Conservation (phyloP, 2,329 filamentous ascomycete species). For the Epichloe coenophiala region DNA sequence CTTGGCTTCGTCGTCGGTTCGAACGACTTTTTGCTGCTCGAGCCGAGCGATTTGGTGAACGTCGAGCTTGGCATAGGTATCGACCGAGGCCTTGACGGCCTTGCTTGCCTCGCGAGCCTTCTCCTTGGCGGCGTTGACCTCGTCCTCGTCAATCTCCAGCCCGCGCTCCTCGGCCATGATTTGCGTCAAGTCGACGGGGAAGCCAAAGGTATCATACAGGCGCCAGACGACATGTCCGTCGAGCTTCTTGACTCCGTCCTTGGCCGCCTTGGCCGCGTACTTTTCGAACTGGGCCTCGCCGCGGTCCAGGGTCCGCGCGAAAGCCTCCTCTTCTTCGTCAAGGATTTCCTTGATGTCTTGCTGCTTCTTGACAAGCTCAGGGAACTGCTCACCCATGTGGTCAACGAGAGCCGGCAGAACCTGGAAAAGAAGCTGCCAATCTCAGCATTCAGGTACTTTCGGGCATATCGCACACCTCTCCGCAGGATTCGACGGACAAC, state of each 20-base stretch:
- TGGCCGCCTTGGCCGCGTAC: conserved; percentile 62
- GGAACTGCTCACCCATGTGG: conserved; percentile 91
- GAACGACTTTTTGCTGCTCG: conserved; percentile 64
- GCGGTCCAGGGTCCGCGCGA: conserved; percentile 82
- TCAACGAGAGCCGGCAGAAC: conserved; percentile 83
- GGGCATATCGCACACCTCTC: conserved; percentile 81
- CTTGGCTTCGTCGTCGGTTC: conserved; percentile 76
- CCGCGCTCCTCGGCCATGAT: conserved; percentile 92
- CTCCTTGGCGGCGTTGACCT: conserved; percentile 72
- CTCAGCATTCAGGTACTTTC: conserved; percentile 89
- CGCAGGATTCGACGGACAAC: conserved; percentile 87
- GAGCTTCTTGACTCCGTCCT: conserved; percentile 54
- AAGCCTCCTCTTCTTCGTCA: conserved; percentile 88
- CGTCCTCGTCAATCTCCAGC: conserved; percentile 70
- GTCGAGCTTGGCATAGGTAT: conserved; percentile 75
- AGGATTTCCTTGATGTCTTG: conserved; percentile 84
- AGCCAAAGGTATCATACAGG: conserved; percentile 94
- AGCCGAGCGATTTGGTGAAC: conserved; percentile 86
- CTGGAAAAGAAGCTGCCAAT: conserved; percentile 91
- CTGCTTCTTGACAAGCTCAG: conserved; percentile 80
- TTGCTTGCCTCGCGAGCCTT: conserved; percentile 92
- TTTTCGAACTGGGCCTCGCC: conserved; percentile 93
- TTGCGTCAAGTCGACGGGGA: conserved; percentile 88
- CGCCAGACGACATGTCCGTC: conserved; percentile 86
- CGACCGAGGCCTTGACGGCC: conserved; percentile 75